Base-by-base conservation (phyloP, 2,329 filamentous ascomycete genomes). In the Colletotrichum liriopes region DNA sequence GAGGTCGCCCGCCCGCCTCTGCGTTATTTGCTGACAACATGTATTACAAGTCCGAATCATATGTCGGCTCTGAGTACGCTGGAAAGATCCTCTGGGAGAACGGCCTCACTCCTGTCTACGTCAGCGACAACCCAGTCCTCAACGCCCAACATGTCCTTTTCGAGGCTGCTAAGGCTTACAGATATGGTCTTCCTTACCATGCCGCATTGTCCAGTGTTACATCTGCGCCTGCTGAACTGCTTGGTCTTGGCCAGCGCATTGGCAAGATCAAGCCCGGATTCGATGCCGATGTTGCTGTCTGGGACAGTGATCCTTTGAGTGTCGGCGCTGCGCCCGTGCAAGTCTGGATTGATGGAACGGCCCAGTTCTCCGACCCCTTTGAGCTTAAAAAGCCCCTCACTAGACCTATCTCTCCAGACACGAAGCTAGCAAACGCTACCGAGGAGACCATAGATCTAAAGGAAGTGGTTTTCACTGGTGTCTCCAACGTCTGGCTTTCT, bases 11-110 rank as follows among this genome's bases (percentile, higher is more conserved):
- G 20, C 88, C 87, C n/a, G 88, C 86, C 4, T 87, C 85, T 20
- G 91, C 88, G n/a, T 82, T 93, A 4, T 93, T 93, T 75, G 91
- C 92, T 12, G 91, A 93, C 77, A 92, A 91, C 78, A 93, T 93
- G 89, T 92, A 89, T 79, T 93, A 93, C 85, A 93, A 93, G 81
- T 85, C 88, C 1, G 92, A 93, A 81, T 83, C 91, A 0, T 92
- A 91, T 75, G 83, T 88, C 5, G 91, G 87, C 0, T 92, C 90
- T 14, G 90, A 93, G 78, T 88, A 88, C 71, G 91, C 91, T 1
- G 91, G 91, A 35, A 93, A 92, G 77, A 85, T 90, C 5, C 84
- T 93, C 0, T 90, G 90, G 75, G 91, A 93, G 29, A 86, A 88
- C 67, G 91, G 89, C 35, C 84, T 93, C 41, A 92, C 90, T 0